Base-by-base conservation (phyloP, 2,329 filamentous ascomycete genomes). In the Exophiala calicioides region DNA sequence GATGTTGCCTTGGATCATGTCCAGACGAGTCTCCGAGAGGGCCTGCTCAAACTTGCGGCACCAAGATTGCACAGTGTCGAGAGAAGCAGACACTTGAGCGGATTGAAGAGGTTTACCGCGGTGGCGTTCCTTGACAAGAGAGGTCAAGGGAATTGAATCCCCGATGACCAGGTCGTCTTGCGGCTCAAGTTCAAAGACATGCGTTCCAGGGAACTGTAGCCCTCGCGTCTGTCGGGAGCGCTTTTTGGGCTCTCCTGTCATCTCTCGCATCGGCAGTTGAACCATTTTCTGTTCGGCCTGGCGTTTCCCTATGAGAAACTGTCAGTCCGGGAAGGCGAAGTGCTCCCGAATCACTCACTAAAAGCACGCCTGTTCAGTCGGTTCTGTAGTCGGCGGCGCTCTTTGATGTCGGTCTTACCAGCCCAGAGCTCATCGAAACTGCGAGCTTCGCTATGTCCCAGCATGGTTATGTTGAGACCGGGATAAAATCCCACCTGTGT, bases 341-440 rank as follows among this genome's bases (percentile, higher is more conserved):
- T n/a, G 12, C 15, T 24, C 2, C 6, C 8, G 2, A 10, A 13
- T 20, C 12, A 41, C 55, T 19, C 44, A 60, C 58, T 52, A 23
- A 58, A 62, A 9, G 52, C 53, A 20, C 60, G 43, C 33, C 62
- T 58, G 34, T 61, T 63, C 26, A 58, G 41, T n/a, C 61, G 52
- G 36, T 63, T 63, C 47, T 63, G 61, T 36, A 62, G 30, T 32
- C 47, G 57, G 18, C 61, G 53, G 19, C 61, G 45, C 32, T 60
- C 46, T 15, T 41, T 55, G 23, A 46, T 56, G 40, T 60, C 47
- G 12, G 56, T 54, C 3, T 59, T 40, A 3, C 61, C 61, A 8
- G 58, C 61, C 61, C 61, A 63, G 33, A 62, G 53, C 36, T 62
- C 60, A 12, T 55, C 45, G 1, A 50, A 23, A 32, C 23, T 36